Base-by-base conservation (phyloP, 1,139 yeast species). In the Saccharomyces hybrid region DNA sequence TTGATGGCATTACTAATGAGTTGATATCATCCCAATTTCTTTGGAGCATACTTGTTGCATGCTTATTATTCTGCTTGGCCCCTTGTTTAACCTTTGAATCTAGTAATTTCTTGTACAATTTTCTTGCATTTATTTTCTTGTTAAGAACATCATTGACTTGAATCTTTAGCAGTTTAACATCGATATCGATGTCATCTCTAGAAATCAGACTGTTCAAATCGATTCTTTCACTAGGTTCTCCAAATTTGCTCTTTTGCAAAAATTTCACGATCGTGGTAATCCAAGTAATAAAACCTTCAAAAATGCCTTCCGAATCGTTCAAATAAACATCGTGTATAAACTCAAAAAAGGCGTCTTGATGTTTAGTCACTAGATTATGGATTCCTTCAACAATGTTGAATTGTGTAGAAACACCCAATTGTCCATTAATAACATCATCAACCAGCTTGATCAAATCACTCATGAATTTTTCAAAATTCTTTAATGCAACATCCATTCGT, bases 271-370 rank as follows among this genome's bases (percentile, higher is more conserved):
- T 78, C 5, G 70, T 68, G 48, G 86, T 75, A 58, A 88, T 78
- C 97, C 97, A 91, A 14, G 72, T 70, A 51, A 88, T 78, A 52
- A 91, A 73, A 11, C 83, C 83, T 55, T 82, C 80, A 69, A 91
- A 91, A 3, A 91, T 72, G 14, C 79, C 73, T 19, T 87, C 87
- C 49, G 83, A 79, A 65, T 91, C 97, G 59, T 86, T 82, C 25
- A 77, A 64, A 68, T 90, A 90, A 27, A 90, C 79, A 54, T 85
- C 83, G 64, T 88, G 91, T 56, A 91, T 75, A 63, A 91, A 91
- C 55, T 75, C 75, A 77, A 87, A 89, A 53, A 88, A 77, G 13
- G 84, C 76, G 53, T 80, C 81, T 58, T 87, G 86, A 68, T 90
- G 95, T 28, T 81, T 79, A 50, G 84, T 83, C 50, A 88, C 78